Evolutionary conservation across 345 rosid genomes (phyloP), one percentile per base, ranked within the genome.

Genomic region (Brassica incana): DNA sequence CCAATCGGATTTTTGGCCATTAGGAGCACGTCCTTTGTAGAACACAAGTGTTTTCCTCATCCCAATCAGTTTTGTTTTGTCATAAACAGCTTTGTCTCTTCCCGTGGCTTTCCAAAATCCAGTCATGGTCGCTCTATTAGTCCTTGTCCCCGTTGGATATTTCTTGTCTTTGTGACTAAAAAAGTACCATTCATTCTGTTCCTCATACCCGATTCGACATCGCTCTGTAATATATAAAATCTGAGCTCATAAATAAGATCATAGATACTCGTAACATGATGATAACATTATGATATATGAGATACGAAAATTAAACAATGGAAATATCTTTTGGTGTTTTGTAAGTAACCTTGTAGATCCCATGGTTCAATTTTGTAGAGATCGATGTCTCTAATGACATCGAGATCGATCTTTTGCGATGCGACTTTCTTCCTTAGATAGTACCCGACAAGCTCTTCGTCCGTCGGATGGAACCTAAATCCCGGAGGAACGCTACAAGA

Each of bases 61-160:
- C 6, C 98, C 98, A 65, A 94, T 90, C 45, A 94, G 93, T 73
- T 90, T 94, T 25, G 85, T 74, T 83, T 92, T 92, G 81, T 92
- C 97, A 58, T 88, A 92, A n/a, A 94, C 90, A 8, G 95, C 88
- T 77, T 94, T 94, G 89, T 94, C 98, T 81, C 98, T 72, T 8
- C 98, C 98, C 0, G 98, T 94, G 5, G 98, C 98, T 85, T 94
- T 94, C 98, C 98, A 94, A 73, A 94, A 94, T 6, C 98, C 98
- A 14, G 94, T 92, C 87, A 94, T 84, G 23, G 98, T 94, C 18
- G 98, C 98, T 83, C 98, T 80, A 50, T 94, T 94, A 5, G 98
- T 94, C 74, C 98, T 88, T 58, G 98, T 92, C 71, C 98, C 98
- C 0, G 98, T 94, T 0, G 98, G 98, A 83, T 94, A 94, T 81